Evolutionary conservation across 2,329 filamentous ascomycete species (phyloP).

Genomic region (Cladosporium austrohemisphaericum): DNA sequence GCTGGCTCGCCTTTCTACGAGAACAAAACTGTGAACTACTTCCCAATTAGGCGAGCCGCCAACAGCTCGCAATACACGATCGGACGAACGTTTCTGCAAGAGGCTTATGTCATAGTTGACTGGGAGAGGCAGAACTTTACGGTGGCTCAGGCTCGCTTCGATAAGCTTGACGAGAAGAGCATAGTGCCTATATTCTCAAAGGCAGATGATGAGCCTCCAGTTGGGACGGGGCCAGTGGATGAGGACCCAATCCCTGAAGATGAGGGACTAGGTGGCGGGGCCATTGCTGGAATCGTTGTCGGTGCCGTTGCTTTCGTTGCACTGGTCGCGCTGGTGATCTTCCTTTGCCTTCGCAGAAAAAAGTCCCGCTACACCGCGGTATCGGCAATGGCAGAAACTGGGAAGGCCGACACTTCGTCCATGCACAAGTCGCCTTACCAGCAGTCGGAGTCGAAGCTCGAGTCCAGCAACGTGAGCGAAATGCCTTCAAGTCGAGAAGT

Average conservation of each 20-base stretch:
- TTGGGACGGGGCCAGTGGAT: not conserved
- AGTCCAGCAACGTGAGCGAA: no score
- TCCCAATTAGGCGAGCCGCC: conserved; percentile 35
- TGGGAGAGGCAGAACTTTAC: conserved; percentile 31
- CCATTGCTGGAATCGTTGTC: conserved; percentile 44
- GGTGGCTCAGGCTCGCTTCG: conserved; percentile 17
- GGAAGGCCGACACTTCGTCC: not conserved
- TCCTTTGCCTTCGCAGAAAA: conserved; percentile 29
- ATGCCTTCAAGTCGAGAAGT: no score
- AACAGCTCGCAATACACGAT: conserved; percentile 36
- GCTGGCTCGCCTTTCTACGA: conserved; percentile 34
- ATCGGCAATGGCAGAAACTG: not conserved
- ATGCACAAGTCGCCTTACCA: no score
- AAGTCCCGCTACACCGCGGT: not conserved
- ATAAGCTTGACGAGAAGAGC: not conserved
- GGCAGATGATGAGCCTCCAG: not conserved
- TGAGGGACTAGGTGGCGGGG: conserved; percentile 31
- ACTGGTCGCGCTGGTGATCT: conserved; percentile 28
- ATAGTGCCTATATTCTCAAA: not conserved
- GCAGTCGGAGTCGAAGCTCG: no score
- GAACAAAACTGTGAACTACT: conserved; percentile 53
- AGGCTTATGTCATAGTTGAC: conserved; percentile 36
- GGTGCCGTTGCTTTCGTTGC: conserved; percentile 37
- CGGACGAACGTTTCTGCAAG: conserved; percentile 37
- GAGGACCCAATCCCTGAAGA: not conserved